phyloP scores from a whole-genome alignment of 2,329 filamentous ascomycete species.

The Leptographium procerum region DNA sequence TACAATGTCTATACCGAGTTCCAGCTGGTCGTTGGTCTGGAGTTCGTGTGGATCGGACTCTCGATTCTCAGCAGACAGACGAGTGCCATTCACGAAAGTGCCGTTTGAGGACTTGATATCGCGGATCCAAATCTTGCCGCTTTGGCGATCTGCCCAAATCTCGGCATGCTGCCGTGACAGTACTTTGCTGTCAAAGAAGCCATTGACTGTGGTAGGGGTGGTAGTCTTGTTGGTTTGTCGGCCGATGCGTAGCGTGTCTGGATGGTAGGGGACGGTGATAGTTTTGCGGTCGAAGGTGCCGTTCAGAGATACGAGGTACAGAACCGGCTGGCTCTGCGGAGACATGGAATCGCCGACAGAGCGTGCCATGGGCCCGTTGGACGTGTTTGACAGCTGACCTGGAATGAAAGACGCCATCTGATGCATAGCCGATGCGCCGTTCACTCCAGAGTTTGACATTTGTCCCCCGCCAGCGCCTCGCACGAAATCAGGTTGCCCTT shows the following conservation, averaged over 20 bases:
- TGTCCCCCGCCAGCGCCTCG: slow-evolving; percentile 27
- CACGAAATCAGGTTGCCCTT: slow-evolving; percentile 35
- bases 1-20: slow-evolving; percentile 95
- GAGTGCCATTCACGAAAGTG: slow-evolving; percentile 89
- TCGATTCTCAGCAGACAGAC: slow-evolving; percentile 84
- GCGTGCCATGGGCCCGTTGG: slow-evolving; percentile 43
- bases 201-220: slow-evolving; percentile 78
- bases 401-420: slow-evolving; percentile 27
- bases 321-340: slow-evolving; percentile 58
- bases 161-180: slow-evolving; percentile 93
- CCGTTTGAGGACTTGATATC: slow-evolving; percentile 98
- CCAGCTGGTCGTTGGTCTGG: slow-evolving; percentile 80
- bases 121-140: slow-evolving; percentile 88
- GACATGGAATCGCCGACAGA: slow-evolving; percentile 42
- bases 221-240: slow-evolving; percentile 97
- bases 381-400: slow-evolving; percentile 23
- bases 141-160: slow-evolving; percentile 66
- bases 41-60: slow-evolving; percentile 94
- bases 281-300: slow-evolving; percentile 96
- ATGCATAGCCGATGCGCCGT: slow-evolving; percentile 27
- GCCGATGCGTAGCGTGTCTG: slow-evolving; percentile 90
- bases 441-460: slow-evolving; percentile 27
- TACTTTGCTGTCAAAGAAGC: slow-evolving; percentile 97
- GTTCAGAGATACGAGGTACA: slow-evolving; percentile 83
- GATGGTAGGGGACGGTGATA: slow-evolving; percentile 82